phyloP scores from a whole-genome alignment of 495 filamentous ascomycete genomes.

The Hypoxylon fuscum region DNA sequence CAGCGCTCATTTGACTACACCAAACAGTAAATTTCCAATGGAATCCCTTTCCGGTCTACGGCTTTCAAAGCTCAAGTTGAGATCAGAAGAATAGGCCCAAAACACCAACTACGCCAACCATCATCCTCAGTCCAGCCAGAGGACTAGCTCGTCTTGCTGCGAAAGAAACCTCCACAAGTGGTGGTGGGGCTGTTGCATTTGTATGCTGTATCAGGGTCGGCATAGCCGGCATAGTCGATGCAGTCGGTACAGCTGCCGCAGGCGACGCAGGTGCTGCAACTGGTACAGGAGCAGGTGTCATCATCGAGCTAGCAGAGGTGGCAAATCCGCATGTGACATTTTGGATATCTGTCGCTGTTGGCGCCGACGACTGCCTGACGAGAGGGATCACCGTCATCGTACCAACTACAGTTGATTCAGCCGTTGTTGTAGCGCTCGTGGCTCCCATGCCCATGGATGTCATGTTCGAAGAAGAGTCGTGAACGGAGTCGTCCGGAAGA shows the following conservation, averaged over 20 bases:
- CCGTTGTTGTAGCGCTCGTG: background rate
- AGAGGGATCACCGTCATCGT: constrained; percentile 36
- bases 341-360: background rate
- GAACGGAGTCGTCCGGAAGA: constrained; percentile 26
- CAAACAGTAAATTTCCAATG: too few species aligned
- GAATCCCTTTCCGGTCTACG: background rate
- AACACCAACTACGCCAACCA: constrained; percentile 16
- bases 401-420: constrained; percentile 3
- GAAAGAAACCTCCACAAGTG: constrained; percentile 32
- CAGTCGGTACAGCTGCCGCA: background rate
- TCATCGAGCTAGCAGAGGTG: constrained; percentile 18
- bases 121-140: constrained; percentile 2
- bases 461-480: constrained; percentile 9
- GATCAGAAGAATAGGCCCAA: constrained; percentile 22
- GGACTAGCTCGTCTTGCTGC: constrained; percentile 8
- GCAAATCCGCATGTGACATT: constrained; percentile 12
- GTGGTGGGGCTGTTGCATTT: constrained; percentile 5
- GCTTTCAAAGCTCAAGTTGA: background rate
- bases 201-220: constrained; percentile 17
- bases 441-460: too few species aligned
- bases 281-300: too few species aligned
- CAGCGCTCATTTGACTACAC: too few species aligned
- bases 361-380: constrained; percentile 13
- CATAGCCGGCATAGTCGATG: background rate
- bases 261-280: too few species aligned